A percentile compares a stretch with the other conserved stretches of the same genome.
phyloP scores from a whole-genome alignment of 495 filamentous ascomycete genomes.

The Xylaria flabelliformis region DNA sequence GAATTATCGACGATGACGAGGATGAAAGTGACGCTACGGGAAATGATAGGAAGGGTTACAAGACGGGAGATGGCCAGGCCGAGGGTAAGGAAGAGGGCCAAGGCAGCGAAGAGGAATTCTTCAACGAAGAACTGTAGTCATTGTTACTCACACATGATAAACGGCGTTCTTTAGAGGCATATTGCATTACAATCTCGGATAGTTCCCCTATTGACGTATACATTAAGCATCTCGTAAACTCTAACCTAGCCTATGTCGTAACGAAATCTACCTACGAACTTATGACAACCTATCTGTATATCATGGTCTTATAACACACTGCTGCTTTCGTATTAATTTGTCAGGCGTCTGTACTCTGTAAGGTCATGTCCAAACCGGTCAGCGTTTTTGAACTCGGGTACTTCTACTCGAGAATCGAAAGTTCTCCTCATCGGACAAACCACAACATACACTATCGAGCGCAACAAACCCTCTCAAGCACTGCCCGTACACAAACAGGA shows the following conservation, averaged over 20 bases:
- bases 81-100: slow-evolving; percentile 7
- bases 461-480: background rate
- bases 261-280: background rate
- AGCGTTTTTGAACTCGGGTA: background rate
- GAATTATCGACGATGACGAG: slow-evolving; percentile 54
- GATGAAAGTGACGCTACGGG: slow-evolving; percentile 48
- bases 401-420: background rate
- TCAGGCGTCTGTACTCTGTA: background rate
- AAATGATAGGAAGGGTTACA: slow-evolving; percentile 9
- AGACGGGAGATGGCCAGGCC: slow-evolving; percentile 20
- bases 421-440: background rate
- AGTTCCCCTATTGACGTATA: background rate
- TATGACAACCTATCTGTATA: background rate
- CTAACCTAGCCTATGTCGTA: background rate
- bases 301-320: background rate
- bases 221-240: background rate
- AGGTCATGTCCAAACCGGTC: too few relatives aligned
- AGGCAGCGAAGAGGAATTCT: slow-evolving; percentile 55
- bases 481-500: background rate
- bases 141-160: slow-evolving; percentile 25
- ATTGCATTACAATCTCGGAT: slow-evolving; percentile 1
- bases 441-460: background rate
- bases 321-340: background rate
- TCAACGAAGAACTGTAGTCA: slow-evolving; percentile 54
- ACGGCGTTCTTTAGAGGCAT: slow-evolving; percentile 32